These are phyloP conservation scores for Colletotrichum abscissum DNA, from an alignment of 2,329 filamentous ascomycete species.

Conservation along the genomic window DNA sequence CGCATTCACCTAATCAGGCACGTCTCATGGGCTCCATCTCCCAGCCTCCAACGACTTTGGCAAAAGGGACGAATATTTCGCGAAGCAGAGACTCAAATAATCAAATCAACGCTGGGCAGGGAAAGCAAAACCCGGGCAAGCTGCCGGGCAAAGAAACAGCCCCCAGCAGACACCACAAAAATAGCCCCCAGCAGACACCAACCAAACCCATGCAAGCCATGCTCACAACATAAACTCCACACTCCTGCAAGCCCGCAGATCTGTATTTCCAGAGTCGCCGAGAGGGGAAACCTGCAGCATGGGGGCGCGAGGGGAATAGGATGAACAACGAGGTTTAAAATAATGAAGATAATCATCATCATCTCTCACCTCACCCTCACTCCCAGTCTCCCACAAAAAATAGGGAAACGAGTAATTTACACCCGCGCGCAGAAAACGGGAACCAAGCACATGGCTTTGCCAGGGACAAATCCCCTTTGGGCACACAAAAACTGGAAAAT, in stretches of 20 bases:
- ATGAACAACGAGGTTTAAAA: neutral
- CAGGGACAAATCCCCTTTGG: neutral
- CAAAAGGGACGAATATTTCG: too few relatives aligned
- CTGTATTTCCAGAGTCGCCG: constrained; percentile 4
- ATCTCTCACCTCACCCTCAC: neutral
- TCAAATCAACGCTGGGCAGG: neutral
- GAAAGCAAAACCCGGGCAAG: neutral
- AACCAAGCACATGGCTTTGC: neutral
- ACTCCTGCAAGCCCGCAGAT: constrained; percentile 3
- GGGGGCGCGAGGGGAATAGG: too few relatives aligned
- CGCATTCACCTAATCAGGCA: too few relatives aligned
- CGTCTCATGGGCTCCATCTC: too few relatives aligned
- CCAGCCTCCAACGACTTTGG: too few relatives aligned
- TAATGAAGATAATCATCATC: neutral
- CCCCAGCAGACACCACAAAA: too few relatives aligned
- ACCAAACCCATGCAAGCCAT: neutral
- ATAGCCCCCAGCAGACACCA: too few relatives aligned
- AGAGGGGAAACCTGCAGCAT: neutral
- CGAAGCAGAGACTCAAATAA: too few relatives aligned
- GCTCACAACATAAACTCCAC: neutral
- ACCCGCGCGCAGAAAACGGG: neutral
- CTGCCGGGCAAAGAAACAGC: neutral
- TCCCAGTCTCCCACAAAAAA: neutral
- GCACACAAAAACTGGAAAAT: neutral
- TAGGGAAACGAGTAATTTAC: neutral